Conservation (phyloP, 805 yeast species). For the Cyberlindnera bimundalis region DNA sequence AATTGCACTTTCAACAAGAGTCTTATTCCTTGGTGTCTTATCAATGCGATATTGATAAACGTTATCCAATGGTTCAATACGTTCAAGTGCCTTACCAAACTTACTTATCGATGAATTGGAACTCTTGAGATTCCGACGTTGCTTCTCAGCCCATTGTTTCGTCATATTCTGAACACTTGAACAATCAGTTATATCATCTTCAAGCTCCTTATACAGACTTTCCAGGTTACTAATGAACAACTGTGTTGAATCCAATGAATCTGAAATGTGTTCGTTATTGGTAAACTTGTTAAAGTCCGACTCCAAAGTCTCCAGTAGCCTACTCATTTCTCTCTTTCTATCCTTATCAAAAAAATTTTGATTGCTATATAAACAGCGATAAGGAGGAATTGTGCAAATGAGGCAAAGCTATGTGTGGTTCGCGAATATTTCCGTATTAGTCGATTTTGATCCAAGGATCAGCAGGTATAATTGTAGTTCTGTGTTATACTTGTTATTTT, state of each 20-base stretch:
- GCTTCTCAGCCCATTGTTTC: constrained; percentile 30
- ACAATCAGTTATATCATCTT: constrained; percentile 1
- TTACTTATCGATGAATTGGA: constrained; percentile 26
- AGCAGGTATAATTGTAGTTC: no score
- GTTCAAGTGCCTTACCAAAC: constrained; percentile 30
- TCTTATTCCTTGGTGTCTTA: constrained; percentile 19
- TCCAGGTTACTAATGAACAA: constrained; percentile 9
- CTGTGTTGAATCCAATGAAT: constrained; percentile 7
- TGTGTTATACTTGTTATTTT: no score
- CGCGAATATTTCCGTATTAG: constrained; percentile 1
- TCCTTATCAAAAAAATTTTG: no score
- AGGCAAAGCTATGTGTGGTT: no score
- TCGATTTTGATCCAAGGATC: no score
- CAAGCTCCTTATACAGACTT: constrained; percentile 1
- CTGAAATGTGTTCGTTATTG: constrained; percentile 5
- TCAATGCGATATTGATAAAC: constrained; percentile 33
- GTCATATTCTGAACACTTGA: not conserved
- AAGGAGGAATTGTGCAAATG: not conserved
- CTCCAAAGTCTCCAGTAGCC: constrained; percentile 1
- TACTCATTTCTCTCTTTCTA: not conserved
- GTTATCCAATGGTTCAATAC: constrained; percentile 31
- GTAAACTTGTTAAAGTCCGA: constrained; percentile 5
- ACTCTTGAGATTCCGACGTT: constrained; percentile 28
- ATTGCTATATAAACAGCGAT: no score
- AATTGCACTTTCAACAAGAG: constrained; percentile 38